Evolutionary conservation across 2,329 filamentous ascomycete genomes (phyloP).

Genomic region (Penicillium sp.): DNA sequence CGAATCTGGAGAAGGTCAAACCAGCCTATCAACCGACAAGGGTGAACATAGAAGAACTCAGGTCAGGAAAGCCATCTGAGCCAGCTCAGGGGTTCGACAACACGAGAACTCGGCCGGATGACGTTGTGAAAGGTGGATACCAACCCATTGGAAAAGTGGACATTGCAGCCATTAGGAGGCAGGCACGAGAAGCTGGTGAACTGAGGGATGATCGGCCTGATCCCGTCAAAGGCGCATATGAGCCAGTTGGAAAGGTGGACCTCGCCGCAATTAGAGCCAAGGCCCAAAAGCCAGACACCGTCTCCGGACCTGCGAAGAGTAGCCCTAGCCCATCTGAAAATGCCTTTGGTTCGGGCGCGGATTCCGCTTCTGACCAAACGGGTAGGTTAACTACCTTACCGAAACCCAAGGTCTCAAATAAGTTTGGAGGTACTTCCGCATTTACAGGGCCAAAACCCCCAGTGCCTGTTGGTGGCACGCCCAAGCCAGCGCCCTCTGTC

Average conservation of each 20-base stretch:
- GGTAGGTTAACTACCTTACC: slow-evolving; percentile 86
- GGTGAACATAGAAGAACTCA: slow-evolving; percentile 88
- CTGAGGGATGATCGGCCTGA: slow-evolving; percentile 76
- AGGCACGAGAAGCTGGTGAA: slow-evolving; percentile 66
- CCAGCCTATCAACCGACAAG: slow-evolving; percentile 94
- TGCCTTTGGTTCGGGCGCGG: slow-evolving; percentile 55
- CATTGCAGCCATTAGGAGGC: slow-evolving; percentile 82
- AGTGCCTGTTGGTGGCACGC: slow-evolving; percentile 70
- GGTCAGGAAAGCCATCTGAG: slow-evolving; percentile 68
- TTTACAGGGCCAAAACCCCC: slow-evolving; percentile 92
- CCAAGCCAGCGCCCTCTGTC: slow-evolving; percentile 63
- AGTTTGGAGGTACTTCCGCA: slow-evolving; percentile 72
- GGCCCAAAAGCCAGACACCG: slow-evolving; percentile 67
- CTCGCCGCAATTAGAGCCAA: slow-evolving; percentile 90
- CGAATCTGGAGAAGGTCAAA: slow-evolving; percentile 87
- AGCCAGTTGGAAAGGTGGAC: slow-evolving; percentile 95
- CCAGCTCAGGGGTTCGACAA: slow-evolving; percentile 57
- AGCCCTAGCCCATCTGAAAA: slow-evolving; percentile 52
- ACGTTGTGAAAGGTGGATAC: slow-evolving; percentile 84
- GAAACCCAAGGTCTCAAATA: slow-evolving; percentile 94
- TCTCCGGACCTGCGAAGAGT: slow-evolving; percentile 33
- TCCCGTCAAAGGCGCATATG: slow-evolving; percentile 88
- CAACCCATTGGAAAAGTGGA: slow-evolving; percentile 98
- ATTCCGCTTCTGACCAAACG: slow-evolving; percentile 68
- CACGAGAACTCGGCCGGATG: slow-evolving; percentile 54